Evolutionary conservation across 306 rosid species (phyloP).

Genomic region (Citrullus mucosospermus): DNA sequence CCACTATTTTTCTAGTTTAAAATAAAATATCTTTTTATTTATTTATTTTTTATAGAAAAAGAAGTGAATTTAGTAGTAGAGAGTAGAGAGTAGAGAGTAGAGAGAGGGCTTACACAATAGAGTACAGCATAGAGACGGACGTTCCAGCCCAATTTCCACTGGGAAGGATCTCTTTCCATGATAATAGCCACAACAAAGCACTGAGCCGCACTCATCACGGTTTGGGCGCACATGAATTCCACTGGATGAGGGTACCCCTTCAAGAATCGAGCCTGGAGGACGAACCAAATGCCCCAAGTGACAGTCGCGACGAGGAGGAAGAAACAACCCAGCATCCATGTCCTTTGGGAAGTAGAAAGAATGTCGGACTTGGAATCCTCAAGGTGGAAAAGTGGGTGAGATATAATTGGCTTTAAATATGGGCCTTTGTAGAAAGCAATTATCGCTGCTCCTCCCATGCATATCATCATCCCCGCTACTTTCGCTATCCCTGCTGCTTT

Average conservation of each 20-base stretch:
- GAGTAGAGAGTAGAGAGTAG: too few species aligned
- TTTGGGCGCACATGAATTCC: constrained; percentile 58
- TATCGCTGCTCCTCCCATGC: constrained; percentile 39
- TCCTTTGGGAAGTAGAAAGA: not conserved
- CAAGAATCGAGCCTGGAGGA: constrained; percentile 29
- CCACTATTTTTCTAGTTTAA: too few species aligned
- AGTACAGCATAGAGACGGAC: constrained; percentile 51
- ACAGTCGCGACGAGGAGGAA: constrained; percentile 20
- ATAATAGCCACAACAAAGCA: constrained; percentile 51
- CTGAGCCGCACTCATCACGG: constrained; percentile 50
- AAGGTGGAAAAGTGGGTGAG: constrained; percentile 2
- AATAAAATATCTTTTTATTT: too few species aligned
- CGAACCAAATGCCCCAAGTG: constrained; percentile 40
- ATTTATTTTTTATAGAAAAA: too few species aligned
- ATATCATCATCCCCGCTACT: constrained; percentile 28
- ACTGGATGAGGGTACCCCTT: constrained; percentile 65
- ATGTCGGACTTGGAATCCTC: not conserved
- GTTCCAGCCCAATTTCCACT: constrained; percentile 74
- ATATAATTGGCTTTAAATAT: constrained; percentile 11
- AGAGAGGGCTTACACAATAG: constrained; percentile 41
- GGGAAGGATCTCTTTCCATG: constrained; percentile 45
- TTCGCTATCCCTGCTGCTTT: constrained; percentile 39
- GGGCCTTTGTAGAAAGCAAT: constrained; percentile 52
- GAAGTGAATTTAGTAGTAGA: too few species aligned
- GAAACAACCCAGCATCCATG: constrained; percentile 44